Conservation (phyloP, 139 green algal genomes). For the Chlorella sp. region DNA sequence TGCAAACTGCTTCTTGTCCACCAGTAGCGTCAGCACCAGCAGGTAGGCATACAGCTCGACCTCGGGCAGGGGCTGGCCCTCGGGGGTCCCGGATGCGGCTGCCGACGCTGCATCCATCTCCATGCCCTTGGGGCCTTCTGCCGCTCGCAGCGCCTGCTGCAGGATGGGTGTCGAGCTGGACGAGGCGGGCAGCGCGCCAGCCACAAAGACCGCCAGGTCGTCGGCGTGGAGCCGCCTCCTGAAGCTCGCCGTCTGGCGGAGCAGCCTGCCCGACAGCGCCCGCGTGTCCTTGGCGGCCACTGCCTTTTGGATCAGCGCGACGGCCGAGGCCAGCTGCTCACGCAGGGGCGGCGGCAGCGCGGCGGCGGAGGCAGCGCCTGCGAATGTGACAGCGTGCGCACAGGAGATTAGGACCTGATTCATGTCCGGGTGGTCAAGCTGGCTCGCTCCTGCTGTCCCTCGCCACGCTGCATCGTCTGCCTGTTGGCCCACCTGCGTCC, state of each 20-base stretch:
- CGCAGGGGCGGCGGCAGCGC: neutral
- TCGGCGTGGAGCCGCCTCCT: conserved; percentile 57
- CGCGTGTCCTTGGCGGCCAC: conserved; percentile 86
- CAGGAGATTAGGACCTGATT: too few species aligned
- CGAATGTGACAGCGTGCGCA: too few species aligned
- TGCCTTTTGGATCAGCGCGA: conserved; percentile 69
- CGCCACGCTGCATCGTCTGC: too few species aligned
- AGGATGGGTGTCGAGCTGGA: conserved; percentile 44
- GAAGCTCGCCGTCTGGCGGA: conserved; percentile 73
- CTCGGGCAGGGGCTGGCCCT: conserved; percentile 69
- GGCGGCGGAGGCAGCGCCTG: too few species aligned
- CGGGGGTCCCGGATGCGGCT: neutral
- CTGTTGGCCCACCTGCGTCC: too few species aligned
- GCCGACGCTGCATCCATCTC: conserved; percentile 12
- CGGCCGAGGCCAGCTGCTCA: conserved; percentile 25
- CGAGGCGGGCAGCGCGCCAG: conserved; percentile 39
- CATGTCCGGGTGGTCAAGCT: too few species aligned
- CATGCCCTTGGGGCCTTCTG: too few species aligned
- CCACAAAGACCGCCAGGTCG: conserved; percentile 61
- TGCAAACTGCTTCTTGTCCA: conserved; percentile 80
- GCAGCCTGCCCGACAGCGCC: conserved; percentile 66
- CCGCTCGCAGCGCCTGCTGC: conserved; percentile 12
- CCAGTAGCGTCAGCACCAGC: conserved; percentile 74
- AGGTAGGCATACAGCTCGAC: conserved; percentile 87
- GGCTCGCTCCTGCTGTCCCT: too few species aligned